A percentile compares a stretch with the other conserved stretches of the same genome.
phyloP scores from a whole-genome alignment of 2,329 filamentous ascomycete species.

The Colletotrichum godetiae region DNA sequence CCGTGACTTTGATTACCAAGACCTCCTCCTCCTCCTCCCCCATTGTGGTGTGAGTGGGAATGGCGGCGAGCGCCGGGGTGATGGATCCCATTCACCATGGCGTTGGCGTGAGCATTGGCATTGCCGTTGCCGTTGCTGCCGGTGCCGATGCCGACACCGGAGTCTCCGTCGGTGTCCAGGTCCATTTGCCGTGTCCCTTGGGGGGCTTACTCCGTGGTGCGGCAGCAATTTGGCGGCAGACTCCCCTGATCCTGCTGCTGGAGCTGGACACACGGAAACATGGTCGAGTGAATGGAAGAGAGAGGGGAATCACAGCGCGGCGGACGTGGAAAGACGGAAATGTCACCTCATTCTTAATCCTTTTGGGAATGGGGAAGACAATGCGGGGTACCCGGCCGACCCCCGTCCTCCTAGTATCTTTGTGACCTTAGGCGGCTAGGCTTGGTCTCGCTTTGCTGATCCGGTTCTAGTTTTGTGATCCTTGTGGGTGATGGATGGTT shows the following conservation, averaged over 20 bases:
- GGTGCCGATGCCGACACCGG: constrained; percentile 31
- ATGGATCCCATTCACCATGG: not conserved
- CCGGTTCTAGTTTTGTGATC: not conserved
- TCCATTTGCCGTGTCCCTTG: constrained; percentile 20
- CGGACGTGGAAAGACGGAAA: constrained; percentile 26
- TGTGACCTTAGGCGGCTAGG: not conserved
- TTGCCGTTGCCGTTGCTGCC: constrained; percentile 8
- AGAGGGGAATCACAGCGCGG: constrained; percentile 16
- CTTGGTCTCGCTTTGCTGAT: not conserved
- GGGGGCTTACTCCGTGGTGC: constrained; percentile 1
- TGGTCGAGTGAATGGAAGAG: constrained; percentile 19
- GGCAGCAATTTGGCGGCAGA: constrained; percentile 21
- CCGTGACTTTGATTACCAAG: not conserved
- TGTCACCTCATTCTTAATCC: constrained; percentile 35
- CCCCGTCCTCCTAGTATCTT: too few relatives aligned
- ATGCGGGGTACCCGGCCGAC: constrained; percentile 29
- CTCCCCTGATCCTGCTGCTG: constrained; percentile 32
- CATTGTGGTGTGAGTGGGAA: constrained; percentile 27
- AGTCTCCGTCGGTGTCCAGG: constrained; percentile 28
- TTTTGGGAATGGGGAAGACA: constrained; percentile 26
- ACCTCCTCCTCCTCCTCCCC: not conserved
- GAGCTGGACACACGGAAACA: constrained; percentile 33
- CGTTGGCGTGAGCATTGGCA: constrained; percentile 6
- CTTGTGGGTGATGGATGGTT: not conserved
- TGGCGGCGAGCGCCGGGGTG: constrained; percentile 19